A percentile compares a stretch with the other conserved stretches of the same genome.
phyloP scores from a whole-genome alignment of 495 filamentous ascomycete species.

The Penicillium roqueforti region DNA sequence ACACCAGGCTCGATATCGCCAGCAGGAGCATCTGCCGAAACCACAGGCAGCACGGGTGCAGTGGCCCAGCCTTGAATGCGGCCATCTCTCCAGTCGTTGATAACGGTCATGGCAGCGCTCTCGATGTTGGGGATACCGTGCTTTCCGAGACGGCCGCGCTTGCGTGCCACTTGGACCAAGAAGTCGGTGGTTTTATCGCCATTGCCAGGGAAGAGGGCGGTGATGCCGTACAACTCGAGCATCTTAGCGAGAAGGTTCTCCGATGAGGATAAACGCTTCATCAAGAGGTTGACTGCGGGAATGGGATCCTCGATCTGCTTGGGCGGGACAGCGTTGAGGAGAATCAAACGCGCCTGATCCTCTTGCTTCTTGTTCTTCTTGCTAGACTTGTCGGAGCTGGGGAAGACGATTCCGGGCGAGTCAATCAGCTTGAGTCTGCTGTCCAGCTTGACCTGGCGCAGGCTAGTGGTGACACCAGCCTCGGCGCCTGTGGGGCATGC shows the following conservation, averaged over 20 bases:
- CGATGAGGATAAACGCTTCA: slow-evolving; percentile 70
- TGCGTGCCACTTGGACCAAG: slow-evolving; percentile 87
- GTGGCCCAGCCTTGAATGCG: slow-evolving; percentile 90
- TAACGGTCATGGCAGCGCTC: slow-evolving; percentile 84
- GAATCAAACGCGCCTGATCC: slow-evolving; percentile 76
- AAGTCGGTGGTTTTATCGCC: slow-evolving; percentile 88
- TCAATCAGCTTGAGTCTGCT: slow-evolving; percentile 92
- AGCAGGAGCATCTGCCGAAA: slow-evolving; percentile 28
- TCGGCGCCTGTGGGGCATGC: slow-evolving; percentile 89
- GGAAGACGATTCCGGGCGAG: slow-evolving; percentile 95
- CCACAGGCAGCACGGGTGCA: slow-evolving; percentile 59
- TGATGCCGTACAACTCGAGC: slow-evolving; percentile 74
- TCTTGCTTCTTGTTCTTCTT: slow-evolving; percentile 54
- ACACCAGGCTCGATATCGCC: slow-evolving; percentile 30
- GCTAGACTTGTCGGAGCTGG: slow-evolving; percentile 49
- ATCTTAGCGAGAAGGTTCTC: slow-evolving; percentile 70
- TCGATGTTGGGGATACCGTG: slow-evolving; percentile 85
- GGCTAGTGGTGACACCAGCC: slow-evolving; percentile 85
- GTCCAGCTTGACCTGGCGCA: slow-evolving; percentile 89
- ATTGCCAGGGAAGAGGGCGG: slow-evolving; percentile 61
- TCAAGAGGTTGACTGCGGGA: slow-evolving; percentile 74
- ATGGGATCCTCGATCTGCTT: slow-evolving; percentile 91
- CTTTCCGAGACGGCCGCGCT: slow-evolving; percentile 82
- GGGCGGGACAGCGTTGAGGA: slow-evolving; percentile 87
- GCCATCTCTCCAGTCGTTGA: slow-evolving; percentile 94